Evolutionary conservation across 352 stramenopile species (phyloP).

Genomic region (Phytopythium oedochilum): DNA sequence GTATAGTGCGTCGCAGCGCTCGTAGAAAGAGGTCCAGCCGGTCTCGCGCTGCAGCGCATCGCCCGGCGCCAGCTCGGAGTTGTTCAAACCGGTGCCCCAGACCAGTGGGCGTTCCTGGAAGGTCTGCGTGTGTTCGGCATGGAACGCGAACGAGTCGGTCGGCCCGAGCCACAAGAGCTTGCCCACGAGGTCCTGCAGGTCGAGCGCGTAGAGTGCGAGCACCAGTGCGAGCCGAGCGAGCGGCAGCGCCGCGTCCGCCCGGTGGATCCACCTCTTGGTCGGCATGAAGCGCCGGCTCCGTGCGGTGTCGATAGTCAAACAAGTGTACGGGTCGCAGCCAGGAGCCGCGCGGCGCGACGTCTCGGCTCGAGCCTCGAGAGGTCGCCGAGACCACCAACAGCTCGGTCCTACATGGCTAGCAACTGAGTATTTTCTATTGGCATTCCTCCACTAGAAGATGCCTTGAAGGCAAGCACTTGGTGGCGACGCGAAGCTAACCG

Average conservation of each 20-base stretch:
- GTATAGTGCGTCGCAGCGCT: slow-evolving; percentile 23
- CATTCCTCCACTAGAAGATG: too few species aligned
- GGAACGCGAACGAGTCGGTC: slow-evolving; percentile 32
- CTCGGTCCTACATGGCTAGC: too few species aligned
- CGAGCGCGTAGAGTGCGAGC: slow-evolving; percentile 22
- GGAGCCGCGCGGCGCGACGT: too few species aligned
- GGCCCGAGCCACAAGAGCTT: slow-evolving; percentile 33
- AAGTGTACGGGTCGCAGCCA: too few species aligned
- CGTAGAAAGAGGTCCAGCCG: slow-evolving; percentile 31
- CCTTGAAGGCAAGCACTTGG: too few species aligned
- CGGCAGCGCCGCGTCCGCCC: not conserved
- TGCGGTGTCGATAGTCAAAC: too few species aligned
- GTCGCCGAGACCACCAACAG: too few species aligned
- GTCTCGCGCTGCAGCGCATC: slow-evolving; percentile 12
- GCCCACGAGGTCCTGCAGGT: slow-evolving; percentile 25
- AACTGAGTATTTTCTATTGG: too few species aligned
- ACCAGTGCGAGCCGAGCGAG: slow-evolving; percentile 11
- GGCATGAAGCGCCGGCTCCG: not conserved
- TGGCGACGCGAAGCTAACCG: too few species aligned
- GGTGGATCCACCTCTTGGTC: not conserved
- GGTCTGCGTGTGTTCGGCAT: slow-evolving; percentile 10
- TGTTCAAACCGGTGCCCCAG: not conserved
- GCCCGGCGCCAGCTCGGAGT: slow-evolving; percentile 7
- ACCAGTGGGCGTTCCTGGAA: slow-evolving; percentile 16
- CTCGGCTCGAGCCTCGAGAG: too few species aligned